Conservation (phyloP, 2,329 filamentous ascomycete species). For the Paramyrothecium roridum region DNA sequence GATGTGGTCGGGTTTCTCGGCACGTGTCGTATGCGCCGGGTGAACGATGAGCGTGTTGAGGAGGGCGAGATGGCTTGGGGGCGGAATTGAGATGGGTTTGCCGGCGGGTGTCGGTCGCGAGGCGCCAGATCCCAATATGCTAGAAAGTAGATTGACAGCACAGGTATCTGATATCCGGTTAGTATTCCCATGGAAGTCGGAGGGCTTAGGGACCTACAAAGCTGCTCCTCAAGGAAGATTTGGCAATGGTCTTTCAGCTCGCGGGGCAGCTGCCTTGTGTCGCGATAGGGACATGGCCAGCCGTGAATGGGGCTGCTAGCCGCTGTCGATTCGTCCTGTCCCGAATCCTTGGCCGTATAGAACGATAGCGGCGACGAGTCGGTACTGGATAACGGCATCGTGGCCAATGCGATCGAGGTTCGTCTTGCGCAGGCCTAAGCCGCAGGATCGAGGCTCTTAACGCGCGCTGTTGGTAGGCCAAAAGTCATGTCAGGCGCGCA, state of each 20-base stretch:
- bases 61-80: conserved; percentile 70
- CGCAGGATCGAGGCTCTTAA: too few species aligned
- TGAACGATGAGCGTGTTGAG: conserved; percentile 81
- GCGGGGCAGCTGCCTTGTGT: conserved; percentile 54
- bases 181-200: background rate
- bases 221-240: conserved; percentile 72
- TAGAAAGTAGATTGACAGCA: conserved; percentile 62
- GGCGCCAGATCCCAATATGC: conserved; percentile 55
- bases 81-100: conserved; percentile 60
- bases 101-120: conserved; percentile 18
- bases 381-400: conserved; percentile 8
- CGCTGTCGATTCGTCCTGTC: conserved; percentile 25
- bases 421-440: too few species aligned
- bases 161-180: conserved; percentile 19
- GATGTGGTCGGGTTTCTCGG: conserved; percentile 56
- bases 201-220: conserved; percentile 44
- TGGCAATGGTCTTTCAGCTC: conserved; percentile 65
- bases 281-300: conserved; percentile 42
- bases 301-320: conserved; percentile 30
- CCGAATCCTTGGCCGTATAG: conserved; percentile 28
- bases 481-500: too few species aligned
- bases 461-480: too few species aligned
- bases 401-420: background rate
- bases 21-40: conserved; percentile 73
- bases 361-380: conserved; percentile 30